Evolutionary conservation across 1,284 basidiomycete species (phyloP).

Genomic region (Rhizopogon parksii): DNA sequence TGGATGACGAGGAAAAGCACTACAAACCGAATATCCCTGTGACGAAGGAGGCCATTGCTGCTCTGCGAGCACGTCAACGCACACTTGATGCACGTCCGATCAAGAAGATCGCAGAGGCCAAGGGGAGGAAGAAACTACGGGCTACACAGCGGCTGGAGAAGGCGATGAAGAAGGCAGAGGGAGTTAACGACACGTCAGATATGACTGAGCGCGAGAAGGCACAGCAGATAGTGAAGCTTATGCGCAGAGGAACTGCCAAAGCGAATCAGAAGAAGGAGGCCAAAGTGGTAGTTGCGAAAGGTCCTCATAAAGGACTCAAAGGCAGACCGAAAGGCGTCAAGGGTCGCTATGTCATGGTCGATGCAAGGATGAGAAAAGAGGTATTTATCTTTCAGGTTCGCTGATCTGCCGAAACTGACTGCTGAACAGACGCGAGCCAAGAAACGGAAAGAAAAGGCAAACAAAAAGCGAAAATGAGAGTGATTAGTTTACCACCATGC

Average conservation of each 20-base stretch:
- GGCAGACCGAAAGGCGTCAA: conserved; percentile 96
- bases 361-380: conserved; percentile 82
- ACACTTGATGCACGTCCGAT: conserved; percentile 96
- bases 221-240: conserved; percentile 85
- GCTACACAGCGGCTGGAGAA: conserved; percentile 83
- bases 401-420: conserved; percentile 4
- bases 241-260: conserved; percentile 70
- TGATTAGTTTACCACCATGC: conserved; percentile 5
- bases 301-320: conserved; percentile 83
- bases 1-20: conserved; percentile 91
- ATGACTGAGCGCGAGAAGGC: conserved; percentile 95
- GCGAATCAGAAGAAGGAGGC: conserved; percentile 73
- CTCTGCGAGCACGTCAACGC: conserved; percentile 84
- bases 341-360: conserved; percentile 90
- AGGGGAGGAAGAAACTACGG: conserved; percentile 94
- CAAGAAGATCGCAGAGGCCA: conserved; percentile 99
- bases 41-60: conserved; percentile 91
- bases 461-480: conserved; percentile 47
- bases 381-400: conserved; percentile 31
- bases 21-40: conserved; percentile 95
- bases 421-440: conserved; percentile 54
- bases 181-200: conserved; percentile 84
- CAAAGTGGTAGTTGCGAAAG: conserved; percentile 90
- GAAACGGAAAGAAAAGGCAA: conserved; percentile 63
- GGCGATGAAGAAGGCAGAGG: conserved; percentile 95